These are phyloP conservation scores for Globisporangium yorkense DNA, from an alignment of 352 stramenopile species.

Conservation along the genomic window DNA sequence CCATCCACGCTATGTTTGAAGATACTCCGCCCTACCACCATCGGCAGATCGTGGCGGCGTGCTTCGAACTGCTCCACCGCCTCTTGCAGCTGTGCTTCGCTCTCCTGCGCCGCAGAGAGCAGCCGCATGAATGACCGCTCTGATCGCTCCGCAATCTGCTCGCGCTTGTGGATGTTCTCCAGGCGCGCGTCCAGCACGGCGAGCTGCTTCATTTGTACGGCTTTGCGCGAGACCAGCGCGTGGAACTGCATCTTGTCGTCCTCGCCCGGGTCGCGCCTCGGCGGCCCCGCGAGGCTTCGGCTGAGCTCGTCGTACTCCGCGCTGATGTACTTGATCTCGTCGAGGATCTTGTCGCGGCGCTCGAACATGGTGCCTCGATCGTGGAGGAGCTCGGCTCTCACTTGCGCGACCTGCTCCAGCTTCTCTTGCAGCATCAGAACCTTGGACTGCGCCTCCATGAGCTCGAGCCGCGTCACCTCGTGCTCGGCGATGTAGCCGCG, in stretches of 20 bases:
- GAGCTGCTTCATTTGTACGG: constrained; percentile 44
- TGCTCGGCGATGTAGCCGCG: constrained; percentile 38
- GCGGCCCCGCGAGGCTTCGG: constrained; percentile 40
- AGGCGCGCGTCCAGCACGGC: constrained; percentile 33
- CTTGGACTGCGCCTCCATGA: constrained; percentile 54
- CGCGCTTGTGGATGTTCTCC: constrained; percentile 38
- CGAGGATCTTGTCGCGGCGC: constrained; percentile 35
- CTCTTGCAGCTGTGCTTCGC: constrained; percentile 15
- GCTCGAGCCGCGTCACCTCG: constrained; percentile 36
- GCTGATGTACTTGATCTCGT: constrained; percentile 45
- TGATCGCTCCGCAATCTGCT: constrained; percentile 32
- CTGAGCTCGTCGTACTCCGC: constrained; percentile 44
- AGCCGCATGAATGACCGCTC: constrained; percentile 32
- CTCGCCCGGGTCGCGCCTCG: constrained; percentile 55
- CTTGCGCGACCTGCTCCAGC: constrained; percentile 34
- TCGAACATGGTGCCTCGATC: constrained; percentile 46
- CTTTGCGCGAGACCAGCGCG: constrained; percentile 35
- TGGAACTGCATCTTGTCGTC: constrained; percentile 59
- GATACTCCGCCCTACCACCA: constrained; percentile 56
- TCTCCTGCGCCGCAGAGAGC: constrained; percentile 22
- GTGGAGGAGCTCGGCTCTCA: constrained; percentile 26
- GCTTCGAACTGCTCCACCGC: constrained; percentile 25
- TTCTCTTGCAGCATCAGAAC: constrained; percentile 46
- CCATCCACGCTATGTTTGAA: constrained; percentile 19
- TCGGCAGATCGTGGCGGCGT: constrained; percentile 33